Conservation (phyloP, 257 asterid species). For the Solanum stenotomum region DNA sequence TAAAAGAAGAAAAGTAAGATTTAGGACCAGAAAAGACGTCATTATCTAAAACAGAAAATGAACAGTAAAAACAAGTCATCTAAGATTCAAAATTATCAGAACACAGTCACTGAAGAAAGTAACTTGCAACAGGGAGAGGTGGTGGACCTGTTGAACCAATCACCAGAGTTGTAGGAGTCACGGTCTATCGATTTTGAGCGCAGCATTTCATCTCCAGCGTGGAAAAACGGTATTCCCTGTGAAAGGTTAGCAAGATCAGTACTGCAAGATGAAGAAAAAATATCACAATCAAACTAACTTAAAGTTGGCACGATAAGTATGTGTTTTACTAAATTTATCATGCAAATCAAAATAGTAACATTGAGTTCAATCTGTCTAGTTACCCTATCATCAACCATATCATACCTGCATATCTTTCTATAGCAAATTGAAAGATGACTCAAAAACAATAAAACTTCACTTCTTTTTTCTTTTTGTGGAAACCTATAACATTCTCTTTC, state of each 20-base stretch:
- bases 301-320: neutral
- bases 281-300: neutral
- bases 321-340: neutral
- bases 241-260: conserved; percentile 7
- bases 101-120: neutral
- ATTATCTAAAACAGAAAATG: neutral
- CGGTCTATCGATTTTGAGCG: conserved; percentile 97
- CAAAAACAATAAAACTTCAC: neutral
- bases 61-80: neutral
- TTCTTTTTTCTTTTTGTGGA: neutral
- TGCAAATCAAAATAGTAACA: neutral
- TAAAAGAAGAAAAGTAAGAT: neutral
- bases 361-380: neutral
- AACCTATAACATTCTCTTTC: neutral
- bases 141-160: conserved; percentile 92
- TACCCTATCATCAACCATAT: neutral
- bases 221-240: conserved; percentile 94
- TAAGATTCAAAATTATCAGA: neutral
- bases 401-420: neutral
- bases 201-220: conserved; percentile 90
- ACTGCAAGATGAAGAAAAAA: neutral
- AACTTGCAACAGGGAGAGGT: neutral
- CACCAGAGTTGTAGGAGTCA: conserved; percentile 95
- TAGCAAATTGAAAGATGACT: neutral
- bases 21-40: conserved; percentile 1